Base-by-base conservation (phyloP, 805 yeast genomes). In the Scheffersomyces coipomensis region DNA sequence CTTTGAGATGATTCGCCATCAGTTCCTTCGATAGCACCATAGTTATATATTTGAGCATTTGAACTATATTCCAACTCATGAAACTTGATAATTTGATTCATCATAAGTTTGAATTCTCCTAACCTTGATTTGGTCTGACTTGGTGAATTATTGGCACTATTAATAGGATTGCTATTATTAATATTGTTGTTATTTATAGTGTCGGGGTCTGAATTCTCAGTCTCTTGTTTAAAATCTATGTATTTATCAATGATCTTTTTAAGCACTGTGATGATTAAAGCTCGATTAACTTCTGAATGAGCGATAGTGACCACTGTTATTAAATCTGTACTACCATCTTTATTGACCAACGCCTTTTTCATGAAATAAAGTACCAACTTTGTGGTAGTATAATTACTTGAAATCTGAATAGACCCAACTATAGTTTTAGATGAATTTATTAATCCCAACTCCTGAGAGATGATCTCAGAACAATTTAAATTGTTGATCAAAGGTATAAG, bases 1-100 rank as follows among this genome's bases (percentile, higher is more conserved):
- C 56, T 49, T 11, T 36, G 29, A 1, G 40, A 17, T 4, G 27
- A 2, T 6, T 52, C 58, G 5, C 50, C 39, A 8, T 40, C 46
- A 21, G 39, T 46, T 13, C 46, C 56, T 27, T 46, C 63, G 12
- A 49, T 47, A 11, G 66, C 45, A 1, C 73, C 73, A 44, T 66
- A 67, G 39, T 54, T 56, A 40, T 68, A 67, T 16, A 59, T 45
- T 9, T 44, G 43, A 37, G 44, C 59, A 42, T 67, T 66, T 1
- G 68, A 42, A 38, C 56, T 65, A 43, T 71, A 64, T 41, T 72
- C 72, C 52, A 60, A 45, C 48, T 79, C 84, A 48, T 79, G 81
- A 35, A 64, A 62, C 43, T 73, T 68, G 34, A 81, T 79, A 36
- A 79, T 75, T 43, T 78, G 81, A 42, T 68, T 76, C 73, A 81